phyloP scores from a whole-genome alignment of 2,329 filamentous ascomycete species.

The Clathrospora elynae region DNA sequence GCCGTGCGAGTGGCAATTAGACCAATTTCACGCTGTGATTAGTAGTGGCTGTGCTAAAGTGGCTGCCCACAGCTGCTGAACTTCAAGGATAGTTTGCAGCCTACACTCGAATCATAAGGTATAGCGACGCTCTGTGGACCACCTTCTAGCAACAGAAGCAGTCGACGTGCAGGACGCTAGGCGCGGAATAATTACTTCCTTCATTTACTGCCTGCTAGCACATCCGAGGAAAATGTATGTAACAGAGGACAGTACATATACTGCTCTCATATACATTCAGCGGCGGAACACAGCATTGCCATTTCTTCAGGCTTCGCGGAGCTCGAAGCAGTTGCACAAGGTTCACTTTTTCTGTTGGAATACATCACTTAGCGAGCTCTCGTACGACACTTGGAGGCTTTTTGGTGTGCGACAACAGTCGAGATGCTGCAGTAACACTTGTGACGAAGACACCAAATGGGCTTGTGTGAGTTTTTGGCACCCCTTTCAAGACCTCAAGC shows the following conservation, averaged over 20 bases:
- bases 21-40: not conserved
- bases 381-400: slow-evolving; percentile 1
- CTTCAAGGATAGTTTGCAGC: too few species aligned
- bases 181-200: too few species aligned
- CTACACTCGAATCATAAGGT: too few species aligned
- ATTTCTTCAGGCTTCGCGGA: slow-evolving; percentile 1
- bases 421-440: slow-evolving; percentile 4
- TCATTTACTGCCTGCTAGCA: too few species aligned
- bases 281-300: not conserved
- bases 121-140: not conserved
- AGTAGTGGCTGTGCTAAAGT: too few species aligned
- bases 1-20: slow-evolving; percentile 7
- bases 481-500: not conserved
- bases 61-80: too few species aligned
- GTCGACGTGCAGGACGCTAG: not conserved
- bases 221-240: too few species aligned
- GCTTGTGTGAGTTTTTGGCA: slow-evolving; percentile 7
- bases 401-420: slow-evolving; percentile 1
- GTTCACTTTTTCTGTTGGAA: not conserved
- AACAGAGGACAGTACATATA: too few species aligned
- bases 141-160: not conserved
- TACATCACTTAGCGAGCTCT: slow-evolving; percentile 7
- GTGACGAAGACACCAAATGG: not conserved
- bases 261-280: not conserved
- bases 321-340: not conserved